Evolutionary conservation across 768 basidiomycete genomes (phyloP).

Genomic region (Hygrophorus russula): DNA sequence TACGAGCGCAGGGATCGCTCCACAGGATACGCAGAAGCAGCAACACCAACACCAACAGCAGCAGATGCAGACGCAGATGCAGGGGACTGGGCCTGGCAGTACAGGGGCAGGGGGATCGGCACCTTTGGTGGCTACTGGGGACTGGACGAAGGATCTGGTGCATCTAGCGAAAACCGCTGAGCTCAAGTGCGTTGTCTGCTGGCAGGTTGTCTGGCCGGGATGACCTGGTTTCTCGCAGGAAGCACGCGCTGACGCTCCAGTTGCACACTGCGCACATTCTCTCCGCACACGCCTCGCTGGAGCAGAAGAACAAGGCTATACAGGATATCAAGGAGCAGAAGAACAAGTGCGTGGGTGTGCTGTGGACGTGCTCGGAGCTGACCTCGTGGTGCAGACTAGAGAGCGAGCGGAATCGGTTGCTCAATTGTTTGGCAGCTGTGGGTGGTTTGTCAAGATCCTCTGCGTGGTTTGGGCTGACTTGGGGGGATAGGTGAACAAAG

Average conservation of each 20-base stretch:
- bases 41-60: not conserved
- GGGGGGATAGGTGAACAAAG: conserved; percentile 55
- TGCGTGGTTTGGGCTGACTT: conserved; percentile 3
- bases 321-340: conserved; percentile 79
- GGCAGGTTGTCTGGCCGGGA: not conserved
- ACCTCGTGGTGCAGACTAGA: conserved; percentile 41
- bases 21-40: not conserved
- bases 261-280: conserved; percentile 82
- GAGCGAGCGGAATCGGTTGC: conserved; percentile 59
- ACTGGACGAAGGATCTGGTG: conserved; percentile 82
- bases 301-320: conserved; percentile 66
- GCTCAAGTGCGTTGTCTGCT: conserved; percentile 53
- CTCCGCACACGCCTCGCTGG: conserved; percentile 70
- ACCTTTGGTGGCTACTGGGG: conserved; percentile 69
- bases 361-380: not conserved
- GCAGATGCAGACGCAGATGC: not conserved
- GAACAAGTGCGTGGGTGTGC: conserved; percentile 48
- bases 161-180: conserved; percentile 83
- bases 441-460: conserved; percentile 10
- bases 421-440: conserved; percentile 63
- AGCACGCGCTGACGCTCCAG: conserved; percentile 75
- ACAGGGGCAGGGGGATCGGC: not conserved
- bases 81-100: not conserved
- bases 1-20: too few relatives aligned
- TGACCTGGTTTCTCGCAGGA: conserved; percentile 28